phyloP scores from a whole-genome alignment of 2,329 filamentous ascomycete species.

The Penicillium sumatraense region DNA sequence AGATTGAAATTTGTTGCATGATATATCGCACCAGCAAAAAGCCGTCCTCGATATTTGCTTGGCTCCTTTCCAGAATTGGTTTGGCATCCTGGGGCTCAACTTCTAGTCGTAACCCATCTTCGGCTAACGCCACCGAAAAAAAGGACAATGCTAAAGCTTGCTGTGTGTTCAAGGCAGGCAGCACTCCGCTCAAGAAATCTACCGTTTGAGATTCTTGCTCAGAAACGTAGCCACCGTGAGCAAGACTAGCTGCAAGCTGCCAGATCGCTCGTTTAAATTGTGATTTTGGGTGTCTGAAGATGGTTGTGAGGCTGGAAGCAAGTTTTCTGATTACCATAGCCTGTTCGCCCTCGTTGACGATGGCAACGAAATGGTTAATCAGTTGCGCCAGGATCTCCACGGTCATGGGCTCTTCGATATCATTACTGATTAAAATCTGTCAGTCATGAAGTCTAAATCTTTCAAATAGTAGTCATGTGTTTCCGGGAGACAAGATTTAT shows the following conservation, averaged over 20 bases:
- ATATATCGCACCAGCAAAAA: conserved; percentile 43
- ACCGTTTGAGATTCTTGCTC: conserved; percentile 37
- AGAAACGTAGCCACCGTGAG: conserved; percentile 41
- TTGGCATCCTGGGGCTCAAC: conserved; percentile 19
- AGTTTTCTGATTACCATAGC: conserved; percentile 53
- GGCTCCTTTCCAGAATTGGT: conserved; percentile 20
- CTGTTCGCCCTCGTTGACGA: conserved; percentile 44
- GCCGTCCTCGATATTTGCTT: conserved; percentile 41
- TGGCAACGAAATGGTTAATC: conserved; percentile 47
- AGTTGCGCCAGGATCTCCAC: conserved; percentile 45
- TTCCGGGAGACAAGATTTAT: neutral
- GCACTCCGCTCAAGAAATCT: conserved; percentile 34
- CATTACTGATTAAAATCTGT: conserved; percentile 32
- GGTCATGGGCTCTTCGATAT: conserved; percentile 39
- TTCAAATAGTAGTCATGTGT: neutral
- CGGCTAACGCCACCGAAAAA: conserved; percentile 46
- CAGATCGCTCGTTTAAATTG: conserved; percentile 44
- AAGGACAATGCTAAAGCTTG: conserved; percentile 42
- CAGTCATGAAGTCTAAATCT: neutral
- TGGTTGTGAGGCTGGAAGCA: conserved; percentile 48
- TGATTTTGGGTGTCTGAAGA: conserved; percentile 46
- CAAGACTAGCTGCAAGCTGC: conserved; percentile 44
- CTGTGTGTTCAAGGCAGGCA: conserved; percentile 43
- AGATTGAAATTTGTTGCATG: conserved; percentile 36
- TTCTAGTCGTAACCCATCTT: conserved; percentile 39